phyloP scores from a whole-genome alignment of 176 grass and related monocot species.

The Triticum urartu region DNA sequence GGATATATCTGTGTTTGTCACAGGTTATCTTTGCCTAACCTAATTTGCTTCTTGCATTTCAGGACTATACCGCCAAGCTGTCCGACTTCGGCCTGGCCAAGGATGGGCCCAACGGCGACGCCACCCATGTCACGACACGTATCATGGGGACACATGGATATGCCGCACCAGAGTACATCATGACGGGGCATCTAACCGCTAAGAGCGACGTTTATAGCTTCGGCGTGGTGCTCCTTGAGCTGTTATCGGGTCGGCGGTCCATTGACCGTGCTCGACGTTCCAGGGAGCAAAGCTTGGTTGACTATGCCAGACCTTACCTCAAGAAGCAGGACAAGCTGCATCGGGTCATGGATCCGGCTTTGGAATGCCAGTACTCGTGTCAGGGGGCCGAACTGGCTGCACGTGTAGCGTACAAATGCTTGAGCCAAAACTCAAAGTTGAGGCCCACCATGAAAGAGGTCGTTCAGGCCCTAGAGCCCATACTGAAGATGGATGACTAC shows the following conservation, averaged over 20 bases:
- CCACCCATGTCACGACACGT: constrained; percentile 71
- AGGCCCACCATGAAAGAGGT: constrained; percentile 77
- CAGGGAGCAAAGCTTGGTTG: constrained; percentile 70
- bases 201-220: constrained; percentile 86
- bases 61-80: constrained; percentile 70
- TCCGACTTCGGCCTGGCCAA: constrained; percentile 92
- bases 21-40: background rate
- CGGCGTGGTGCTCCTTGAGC: constrained; percentile 67
- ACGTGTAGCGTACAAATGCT: constrained; percentile 62
- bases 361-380: constrained; percentile 55
- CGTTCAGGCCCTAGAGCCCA: constrained; percentile 53
- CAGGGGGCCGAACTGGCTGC: constrained; percentile 48
- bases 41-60: constrained; percentile 10
- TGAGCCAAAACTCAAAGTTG: constrained; percentile 54
- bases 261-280: constrained; percentile 43
- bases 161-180: constrained; percentile 70
- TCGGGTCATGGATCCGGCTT: constrained; percentile 53
- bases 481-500: constrained; percentile 57
- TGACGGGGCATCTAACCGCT: constrained; percentile 64
- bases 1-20: background rate
- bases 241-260: constrained; percentile 41
- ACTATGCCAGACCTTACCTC: constrained; percentile 54
- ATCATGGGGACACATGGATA: constrained; percentile 86
- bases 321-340: constrained; percentile 38
- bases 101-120: constrained; percentile 73